Evolutionary conservation across 179 eudicot genomes (phyloP).

Genomic region (Spinacia oleracea): DNA sequence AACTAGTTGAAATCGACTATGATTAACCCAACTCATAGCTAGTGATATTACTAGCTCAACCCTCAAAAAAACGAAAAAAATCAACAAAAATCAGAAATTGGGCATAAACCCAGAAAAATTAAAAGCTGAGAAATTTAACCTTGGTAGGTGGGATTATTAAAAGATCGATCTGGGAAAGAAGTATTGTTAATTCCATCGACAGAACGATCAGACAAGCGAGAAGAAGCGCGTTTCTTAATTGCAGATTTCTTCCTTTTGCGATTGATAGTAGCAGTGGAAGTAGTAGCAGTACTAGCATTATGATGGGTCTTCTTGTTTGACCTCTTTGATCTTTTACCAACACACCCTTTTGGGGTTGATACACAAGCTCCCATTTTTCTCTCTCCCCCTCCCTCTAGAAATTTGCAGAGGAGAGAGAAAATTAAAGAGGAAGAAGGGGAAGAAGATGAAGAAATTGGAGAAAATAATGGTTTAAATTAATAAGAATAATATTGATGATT

Average conservation of each 20-base stretch:
- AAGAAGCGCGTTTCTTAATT: conserved; percentile 38
- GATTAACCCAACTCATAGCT: not conserved
- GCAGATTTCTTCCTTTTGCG: conserved; percentile 33
- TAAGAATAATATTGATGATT: no score
- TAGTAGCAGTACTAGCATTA: not conserved
- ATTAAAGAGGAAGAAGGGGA: not conserved
- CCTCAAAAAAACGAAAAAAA: conserved; percentile 14
- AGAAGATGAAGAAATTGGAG: not conserved
- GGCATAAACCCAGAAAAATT: conserved; percentile 9
- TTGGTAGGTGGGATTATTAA: conserved; percentile 49
- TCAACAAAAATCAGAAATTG: conserved; percentile 16
- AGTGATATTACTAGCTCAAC: not conserved
- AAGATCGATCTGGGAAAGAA: conserved; percentile 39
- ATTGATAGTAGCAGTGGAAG: not conserved
- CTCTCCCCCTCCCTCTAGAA: not conserved
- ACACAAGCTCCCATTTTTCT: conserved; percentile 77
- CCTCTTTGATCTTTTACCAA: conserved; percentile 38
- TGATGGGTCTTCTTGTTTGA: conserved; percentile 37
- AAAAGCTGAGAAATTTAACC: conserved; percentile 31
- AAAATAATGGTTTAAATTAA: not conserved
- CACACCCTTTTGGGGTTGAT: conserved; percentile 63
- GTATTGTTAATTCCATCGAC: conserved; percentile 14
- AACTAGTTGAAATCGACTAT: not conserved
- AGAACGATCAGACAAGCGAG: conserved; percentile 46
- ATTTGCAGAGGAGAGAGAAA: not conserved